Base-by-base conservation (phyloP, 2,329 filamentous ascomycete species). In the Paradendryphiella salina region DNA sequence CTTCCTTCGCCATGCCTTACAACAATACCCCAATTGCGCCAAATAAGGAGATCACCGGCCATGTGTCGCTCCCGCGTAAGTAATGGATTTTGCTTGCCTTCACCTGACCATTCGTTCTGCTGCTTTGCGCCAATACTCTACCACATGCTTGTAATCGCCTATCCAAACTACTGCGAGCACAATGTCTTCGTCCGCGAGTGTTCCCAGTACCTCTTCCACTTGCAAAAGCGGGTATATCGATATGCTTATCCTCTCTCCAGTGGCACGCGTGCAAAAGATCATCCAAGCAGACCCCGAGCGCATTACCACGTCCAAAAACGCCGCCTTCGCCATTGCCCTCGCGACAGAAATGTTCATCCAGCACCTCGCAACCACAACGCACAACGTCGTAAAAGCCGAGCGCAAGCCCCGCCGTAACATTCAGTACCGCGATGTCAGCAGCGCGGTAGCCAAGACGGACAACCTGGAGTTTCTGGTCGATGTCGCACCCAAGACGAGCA, bases 271-370 rank as follows among this genome's bases (percentile, higher is more conserved):
- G 52, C 96, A 96, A 77, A 96, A 96, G 77, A 96, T 99, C 70
- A 90, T 99, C 54, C 83, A 85, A 40, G 83, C 90, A 50, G 94
- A 99, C 73, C 67, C 66, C 0, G 85, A 89, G 35, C 93, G 96
- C 56, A 88, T 96, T 56, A 80, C 79, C 56, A 84, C 89, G 73
- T 96, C 92, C 38, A 96, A 92, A 73, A 96, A 96, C 68, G 93
- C 93, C 46, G 89, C 92, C 15, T 97, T 97, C 72, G 86, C 93
- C 50, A 95, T 97, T 65, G 92, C 93, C 1, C 82, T 96, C 53
- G 94, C 94, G 17, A 92, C 94, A 3, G 94, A 99, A 76, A 86
- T 96, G 82, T 97, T 99, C 77, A 87, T 99, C 61, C 90, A 96
- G 73, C 88, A 97, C 72, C 83, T 99, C 20, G 86, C 92, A 15